Percentiles rank a stretch among this genome's conserved stretches.
Evolutionary conservation across 163 green algal species (phyloP).

Genomic region (Scenedesmus sp.): DNA sequence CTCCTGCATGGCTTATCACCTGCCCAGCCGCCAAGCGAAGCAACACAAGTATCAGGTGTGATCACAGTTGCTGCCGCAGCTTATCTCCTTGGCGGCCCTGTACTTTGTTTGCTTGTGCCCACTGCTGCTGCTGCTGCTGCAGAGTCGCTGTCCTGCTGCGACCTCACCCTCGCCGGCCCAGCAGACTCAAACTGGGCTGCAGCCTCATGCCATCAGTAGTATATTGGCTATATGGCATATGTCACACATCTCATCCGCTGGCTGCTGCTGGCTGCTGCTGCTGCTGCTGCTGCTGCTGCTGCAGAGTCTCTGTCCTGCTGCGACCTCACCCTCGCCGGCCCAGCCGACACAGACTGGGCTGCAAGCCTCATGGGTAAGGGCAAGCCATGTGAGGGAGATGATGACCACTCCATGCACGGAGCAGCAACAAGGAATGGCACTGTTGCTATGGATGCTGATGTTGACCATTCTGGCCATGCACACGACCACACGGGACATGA

Average conservation of each 20-base stretch:
- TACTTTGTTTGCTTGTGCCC: too few relatives aligned
- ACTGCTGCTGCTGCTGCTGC: slow-evolving; percentile 14
- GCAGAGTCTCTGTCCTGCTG: slow-evolving; percentile 30
- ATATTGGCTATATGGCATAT: neutral
- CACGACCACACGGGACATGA: neutral
- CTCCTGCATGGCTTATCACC: too few relatives aligned
- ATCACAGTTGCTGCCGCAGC: too few relatives aligned
- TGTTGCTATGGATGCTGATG: neutral
- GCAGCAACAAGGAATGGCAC: neutral
- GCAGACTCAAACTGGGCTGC: slow-evolving; percentile 29
- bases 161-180: slow-evolving; percentile 2
- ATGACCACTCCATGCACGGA: neutral
- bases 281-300: slow-evolving; percentile 11
- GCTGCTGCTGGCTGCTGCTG: slow-evolving; percentile 25
- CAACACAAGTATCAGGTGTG: neutral
- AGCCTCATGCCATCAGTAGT: neutral
- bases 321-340: slow-evolving; percentile 11
- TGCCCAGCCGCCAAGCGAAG: neutral
- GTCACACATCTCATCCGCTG: neutral
- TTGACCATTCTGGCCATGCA: neutral
- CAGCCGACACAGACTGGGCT: slow-evolving; percentile 33
- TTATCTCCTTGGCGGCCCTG: too few relatives aligned
- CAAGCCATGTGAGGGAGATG: neutral
- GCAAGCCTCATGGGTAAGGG: slow-evolving; percentile 21
- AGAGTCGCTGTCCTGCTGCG: slow-evolving; percentile 33